A percentile compares a stretch with the other conserved stretches of the same genome.
Conservation (phyloP, 129 eudicot genomes). For the Deinandra increscens region DNA sequence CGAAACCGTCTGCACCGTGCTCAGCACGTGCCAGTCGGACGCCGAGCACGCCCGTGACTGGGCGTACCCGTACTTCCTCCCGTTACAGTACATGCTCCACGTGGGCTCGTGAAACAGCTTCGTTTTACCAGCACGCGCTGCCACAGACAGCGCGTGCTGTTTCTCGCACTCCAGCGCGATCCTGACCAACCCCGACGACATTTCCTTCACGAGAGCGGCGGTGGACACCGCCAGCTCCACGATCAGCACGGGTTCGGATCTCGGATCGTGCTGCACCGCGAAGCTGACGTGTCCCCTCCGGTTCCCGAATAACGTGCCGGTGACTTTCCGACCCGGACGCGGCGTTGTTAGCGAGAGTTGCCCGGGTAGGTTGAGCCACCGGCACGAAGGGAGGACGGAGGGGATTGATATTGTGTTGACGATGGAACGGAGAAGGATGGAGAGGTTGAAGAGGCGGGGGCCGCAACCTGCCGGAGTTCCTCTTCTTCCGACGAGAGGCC, state of each 20-base stretch:
- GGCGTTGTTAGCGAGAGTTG: constrained; percentile 44
- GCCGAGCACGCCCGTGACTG: constrained; percentile 49
- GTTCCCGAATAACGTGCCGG: constrained; percentile 84
- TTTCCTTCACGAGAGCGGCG: constrained; percentile 65
- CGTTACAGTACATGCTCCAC: constrained; percentile 96
- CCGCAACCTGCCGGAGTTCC: constrained; percentile 22
- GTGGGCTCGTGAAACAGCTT: constrained; percentile 52
- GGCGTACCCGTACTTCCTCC: constrained; percentile 84
- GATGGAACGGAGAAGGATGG: constrained; percentile 46
- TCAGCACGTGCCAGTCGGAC: constrained; percentile 73
- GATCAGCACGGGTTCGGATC: constrained; percentile 49
- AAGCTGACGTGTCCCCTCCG: constrained; percentile 88
- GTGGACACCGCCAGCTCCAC: constrained; percentile 73
- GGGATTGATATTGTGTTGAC: constrained; percentile 51
- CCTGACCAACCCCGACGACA: constrained; percentile 88
- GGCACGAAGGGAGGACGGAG: constrained; percentile 50
- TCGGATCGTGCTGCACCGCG: constrained; percentile 65
- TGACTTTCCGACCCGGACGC: constrained; percentile 61
- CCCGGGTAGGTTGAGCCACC: constrained; percentile 45
- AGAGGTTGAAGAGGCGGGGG: constrained; percentile 22
- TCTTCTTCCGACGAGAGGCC: constrained; percentile 26
- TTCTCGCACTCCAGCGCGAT: constrained; percentile 88
- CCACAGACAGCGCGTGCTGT: not conserved
- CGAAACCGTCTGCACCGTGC: constrained; percentile 69
- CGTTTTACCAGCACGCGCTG: not conserved